Conservation (phyloP, 2,329 filamentous ascomycete species). For the Saccharata proteae region DNA sequence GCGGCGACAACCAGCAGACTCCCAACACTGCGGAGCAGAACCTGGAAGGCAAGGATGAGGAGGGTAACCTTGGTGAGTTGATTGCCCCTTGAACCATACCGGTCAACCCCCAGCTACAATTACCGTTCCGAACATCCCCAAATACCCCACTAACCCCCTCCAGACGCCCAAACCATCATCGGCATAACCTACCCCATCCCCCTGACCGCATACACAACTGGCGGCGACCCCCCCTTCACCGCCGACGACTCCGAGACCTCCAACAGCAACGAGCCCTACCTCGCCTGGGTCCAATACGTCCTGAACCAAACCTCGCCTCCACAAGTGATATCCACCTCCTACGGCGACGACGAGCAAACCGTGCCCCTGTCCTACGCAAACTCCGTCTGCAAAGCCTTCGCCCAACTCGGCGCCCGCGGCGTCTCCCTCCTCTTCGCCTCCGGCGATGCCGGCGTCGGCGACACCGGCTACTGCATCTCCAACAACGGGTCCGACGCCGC, state of each 20-base stretch:
- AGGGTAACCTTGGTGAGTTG: constrained; percentile 10
- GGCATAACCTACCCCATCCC: constrained; percentile 43
- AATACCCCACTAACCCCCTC: constrained; percentile 47
- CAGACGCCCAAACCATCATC: constrained; percentile 51
- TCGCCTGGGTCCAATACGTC: constrained; percentile 45
- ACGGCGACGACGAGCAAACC: constrained; percentile 55
- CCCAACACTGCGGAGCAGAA: constrained; percentile 9
- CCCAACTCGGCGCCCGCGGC: constrained; percentile 55
- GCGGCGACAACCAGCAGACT: constrained; percentile 7
- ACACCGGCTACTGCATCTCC: constrained; percentile 39
- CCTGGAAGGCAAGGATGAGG: constrained; percentile 6
- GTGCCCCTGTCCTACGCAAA: constrained; percentile 49
- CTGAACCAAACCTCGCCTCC: constrained; percentile 46
- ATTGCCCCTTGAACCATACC: too few relatives aligned
- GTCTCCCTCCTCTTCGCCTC: constrained; percentile 51
- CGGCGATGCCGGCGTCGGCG: constrained; percentile 49
- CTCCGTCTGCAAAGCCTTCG: constrained; percentile 51
- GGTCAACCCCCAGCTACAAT: too few relatives aligned
- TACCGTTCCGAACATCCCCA: too few relatives aligned
- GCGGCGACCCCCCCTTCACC: constrained; percentile 41
- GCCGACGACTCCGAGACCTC: constrained; percentile 32
- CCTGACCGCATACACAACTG: constrained; percentile 48
- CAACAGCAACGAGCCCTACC: constrained; percentile 57
- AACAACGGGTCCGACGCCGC: constrained; percentile 47
- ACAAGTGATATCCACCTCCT: constrained; percentile 51